phyloP scores from a whole-genome alignment of 495 filamentous ascomycete species.

The Podospora tetraspora region DNA sequence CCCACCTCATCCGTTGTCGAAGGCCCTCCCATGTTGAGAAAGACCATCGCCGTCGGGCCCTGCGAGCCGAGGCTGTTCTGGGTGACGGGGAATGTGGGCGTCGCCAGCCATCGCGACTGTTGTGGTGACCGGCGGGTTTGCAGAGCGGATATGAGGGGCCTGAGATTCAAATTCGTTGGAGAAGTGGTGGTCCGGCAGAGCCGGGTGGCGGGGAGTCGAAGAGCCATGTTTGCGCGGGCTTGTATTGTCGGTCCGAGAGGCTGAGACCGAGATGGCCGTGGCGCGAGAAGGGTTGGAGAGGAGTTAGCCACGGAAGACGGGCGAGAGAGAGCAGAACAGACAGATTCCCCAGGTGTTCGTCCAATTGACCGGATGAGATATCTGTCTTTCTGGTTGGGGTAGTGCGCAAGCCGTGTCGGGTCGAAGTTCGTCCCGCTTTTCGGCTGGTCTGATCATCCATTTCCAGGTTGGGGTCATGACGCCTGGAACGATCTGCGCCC shows the following conservation, averaged over 20 bases:
- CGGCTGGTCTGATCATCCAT: neutral
- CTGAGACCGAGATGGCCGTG: neutral
- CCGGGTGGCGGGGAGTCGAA: conserved; percentile 40
- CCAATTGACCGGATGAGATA: neutral
- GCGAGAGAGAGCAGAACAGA: neutral
- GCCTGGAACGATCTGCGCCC: conserved; percentile 1
- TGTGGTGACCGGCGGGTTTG: conserved; percentile 21
- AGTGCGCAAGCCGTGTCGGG: neutral
- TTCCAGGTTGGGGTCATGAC: neutral
- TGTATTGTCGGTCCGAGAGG: neutral
- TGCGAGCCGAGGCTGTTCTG: conserved; percentile 51
- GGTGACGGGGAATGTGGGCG: conserved; percentile 63
- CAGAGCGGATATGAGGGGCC: conserved; percentile 18
- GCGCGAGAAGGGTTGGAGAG: neutral
- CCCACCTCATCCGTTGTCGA: conserved; percentile 82
- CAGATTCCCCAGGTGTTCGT: neutral
- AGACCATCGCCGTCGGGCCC: conserved; percentile 88
- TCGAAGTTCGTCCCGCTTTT: neutral
- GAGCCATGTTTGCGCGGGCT: conserved; percentile 38
- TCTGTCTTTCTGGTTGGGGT: neutral
- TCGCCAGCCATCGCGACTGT: conserved; percentile 54
- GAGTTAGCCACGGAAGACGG: neutral
- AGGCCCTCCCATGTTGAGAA: conserved; percentile 98
- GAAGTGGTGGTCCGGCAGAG: conserved; percentile 39
- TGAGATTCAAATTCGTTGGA: conserved; percentile 25